Base-by-base conservation (phyloP, 441 rosid species). In the Gossypium gossypioides region DNA sequence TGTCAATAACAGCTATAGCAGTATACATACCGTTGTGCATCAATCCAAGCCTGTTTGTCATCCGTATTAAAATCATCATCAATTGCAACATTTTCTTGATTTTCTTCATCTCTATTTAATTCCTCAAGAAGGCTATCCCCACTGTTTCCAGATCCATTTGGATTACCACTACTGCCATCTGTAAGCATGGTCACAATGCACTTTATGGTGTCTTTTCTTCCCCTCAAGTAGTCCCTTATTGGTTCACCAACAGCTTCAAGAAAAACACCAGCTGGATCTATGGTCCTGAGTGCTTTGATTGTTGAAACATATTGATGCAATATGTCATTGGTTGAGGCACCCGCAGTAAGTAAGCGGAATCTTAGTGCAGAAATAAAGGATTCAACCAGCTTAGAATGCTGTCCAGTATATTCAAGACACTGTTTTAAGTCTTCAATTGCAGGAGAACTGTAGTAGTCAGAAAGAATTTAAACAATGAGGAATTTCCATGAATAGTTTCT, bases 101-200 rank as follows among this genome's bases (percentile, higher is more conserved):
- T 83, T 84, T 91, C 97, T 79, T 88, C 97, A 81, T 95, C 97
- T 73, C 89, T 89, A 83, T 90, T 95, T 77, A 95, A 80, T 76
- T 91, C 99, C 80, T 95, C 99, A 68, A 95, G 99, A 79, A 95
- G 98, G 86, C 97, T 92, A 84, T 91, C 99, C 80, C 96, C 97
- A 75, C 88, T 76, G 73, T 84, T 88, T 66, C 93, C 93, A 29
- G 96, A 86, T 76, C 92, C 97, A 83, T 81, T 91, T 55, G 88
- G 82, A 79, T 87, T 89, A 52, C 96, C 91, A 72, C 91, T 90
- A 54, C 85, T 87, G 57, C 99, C 99, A 83, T 88, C 98, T 3
- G 97, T 92, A 63, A 95, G 98, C 99, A 95, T 91, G 77, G 99
- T 92, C 59, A 95, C 98, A 71, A 95, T 86, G 84, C 97, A 95